Conservation (phyloP, 306 rosid species). For the Dryas alaskensis region DNA sequence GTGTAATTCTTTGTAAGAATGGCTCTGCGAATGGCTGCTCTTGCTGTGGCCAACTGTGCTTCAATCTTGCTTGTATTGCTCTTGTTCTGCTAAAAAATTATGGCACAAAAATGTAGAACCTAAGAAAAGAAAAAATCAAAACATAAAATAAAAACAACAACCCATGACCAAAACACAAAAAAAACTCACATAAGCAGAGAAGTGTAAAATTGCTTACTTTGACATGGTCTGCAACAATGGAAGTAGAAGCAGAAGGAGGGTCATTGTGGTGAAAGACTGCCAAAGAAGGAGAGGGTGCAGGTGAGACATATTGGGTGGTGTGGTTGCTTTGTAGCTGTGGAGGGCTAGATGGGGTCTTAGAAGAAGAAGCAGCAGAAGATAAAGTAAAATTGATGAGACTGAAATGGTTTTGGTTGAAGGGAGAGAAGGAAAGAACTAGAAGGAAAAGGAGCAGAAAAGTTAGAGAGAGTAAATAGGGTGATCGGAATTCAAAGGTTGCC, state of each 20-base stretch:
- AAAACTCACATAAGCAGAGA: background rate
- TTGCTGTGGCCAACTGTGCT: constrained; percentile 29
- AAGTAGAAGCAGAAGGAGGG: constrained; percentile 4
- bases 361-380: background rate
- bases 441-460: constrained; percentile 19
- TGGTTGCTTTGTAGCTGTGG: background rate
- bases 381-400: background rate
- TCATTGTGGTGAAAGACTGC: background rate
- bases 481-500: constrained; percentile 24
- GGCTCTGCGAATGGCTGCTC: constrained; percentile 25
- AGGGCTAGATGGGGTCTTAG: background rate
- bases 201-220: constrained; percentile 8
- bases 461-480: constrained; percentile 20
- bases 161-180: background rate
- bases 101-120: background rate
- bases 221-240: constrained; percentile 9
- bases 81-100: background rate
- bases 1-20: constrained; percentile 14
- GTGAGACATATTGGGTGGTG: background rate
- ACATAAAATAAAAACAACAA: background rate
- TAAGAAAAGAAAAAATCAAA: background rate
- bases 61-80: constrained; percentile 18
- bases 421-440: constrained; percentile 6
- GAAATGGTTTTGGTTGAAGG: constrained; percentile 14
- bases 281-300: constrained; percentile 1